Percentiles rank a stretch among this genome's conserved stretches.
These are phyloP conservation scores for Aspergillus sparsus DNA, from an alignment of 495 filamentous ascomycete species.

Conservation along the genomic window DNA sequence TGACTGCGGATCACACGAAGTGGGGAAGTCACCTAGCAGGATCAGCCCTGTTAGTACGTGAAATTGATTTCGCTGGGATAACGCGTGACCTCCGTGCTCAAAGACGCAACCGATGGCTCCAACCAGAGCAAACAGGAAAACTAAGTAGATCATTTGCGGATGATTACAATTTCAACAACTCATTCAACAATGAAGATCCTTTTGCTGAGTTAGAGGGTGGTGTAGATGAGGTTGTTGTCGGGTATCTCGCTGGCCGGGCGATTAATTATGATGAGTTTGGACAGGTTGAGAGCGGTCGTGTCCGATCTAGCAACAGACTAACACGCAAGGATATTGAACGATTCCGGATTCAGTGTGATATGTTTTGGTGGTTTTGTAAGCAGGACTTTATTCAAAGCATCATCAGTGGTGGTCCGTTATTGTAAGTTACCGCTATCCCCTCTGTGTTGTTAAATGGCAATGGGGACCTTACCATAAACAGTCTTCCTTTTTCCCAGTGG, in stretches of 20 bases:
- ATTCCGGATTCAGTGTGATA: conserved; percentile 78
- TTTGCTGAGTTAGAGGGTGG: conserved; percentile 45
- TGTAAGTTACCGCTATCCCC: conserved; percentile 60
- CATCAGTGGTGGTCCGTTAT: conserved; percentile 77
- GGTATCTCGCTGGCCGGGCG: conserved; percentile 44
- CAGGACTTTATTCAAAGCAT: conserved; percentile 92
- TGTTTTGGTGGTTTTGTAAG: conserved; percentile 97
- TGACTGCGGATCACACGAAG: conserved; percentile 90
- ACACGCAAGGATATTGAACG: conserved; percentile 72
- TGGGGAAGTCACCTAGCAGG: conserved; percentile 93
- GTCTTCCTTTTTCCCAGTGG: conserved; percentile 79
- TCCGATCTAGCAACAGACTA: conserved; percentile 41
- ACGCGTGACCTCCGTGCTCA: conserved; percentile 67
- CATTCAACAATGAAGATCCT: conserved; percentile 41
- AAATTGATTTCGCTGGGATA: conserved; percentile 75
- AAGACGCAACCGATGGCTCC: conserved; percentile 33
- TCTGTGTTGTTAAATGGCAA: background rate
- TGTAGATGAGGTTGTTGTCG: conserved; percentile 47
- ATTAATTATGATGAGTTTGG: conserved; percentile 51
- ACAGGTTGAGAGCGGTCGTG: conserved; percentile 34
- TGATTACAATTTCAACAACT: conserved; percentile 22
- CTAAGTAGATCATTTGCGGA: conserved; percentile 19
- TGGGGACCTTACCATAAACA: conserved; percentile 37
- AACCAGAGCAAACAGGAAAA: conserved; percentile 27
- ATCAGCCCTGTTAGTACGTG: conserved; percentile 76